phyloP scores from a whole-genome alignment of 768 basidiomycete genomes.

The Coprinopsis sp. region DNA sequence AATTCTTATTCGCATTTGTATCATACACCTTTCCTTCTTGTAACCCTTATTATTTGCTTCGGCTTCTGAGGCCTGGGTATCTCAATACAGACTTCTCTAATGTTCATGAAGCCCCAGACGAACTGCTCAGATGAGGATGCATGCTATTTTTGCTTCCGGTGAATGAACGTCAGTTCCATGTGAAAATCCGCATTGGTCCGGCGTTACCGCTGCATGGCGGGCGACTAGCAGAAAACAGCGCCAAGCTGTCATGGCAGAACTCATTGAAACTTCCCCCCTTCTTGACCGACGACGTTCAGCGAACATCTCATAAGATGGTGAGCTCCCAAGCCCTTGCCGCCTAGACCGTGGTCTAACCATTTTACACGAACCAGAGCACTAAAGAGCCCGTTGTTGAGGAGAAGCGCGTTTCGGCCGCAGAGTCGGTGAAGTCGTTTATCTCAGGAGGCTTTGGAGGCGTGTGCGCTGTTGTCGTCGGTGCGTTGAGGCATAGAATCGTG shows the following conservation, averaged over 20 bases:
- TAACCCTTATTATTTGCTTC: constrained; percentile 1
- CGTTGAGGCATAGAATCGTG: constrained; percentile 28
- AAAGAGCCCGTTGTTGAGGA: constrained; percentile 34
- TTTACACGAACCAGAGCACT: constrained; percentile 22
- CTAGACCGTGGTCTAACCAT: constrained; percentile 1
- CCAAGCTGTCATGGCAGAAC: constrained; percentile 4
- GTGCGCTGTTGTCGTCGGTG: constrained; percentile 85
- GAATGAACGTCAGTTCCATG: background rate
- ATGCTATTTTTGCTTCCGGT: background rate
- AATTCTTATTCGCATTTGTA: constrained; percentile 6
- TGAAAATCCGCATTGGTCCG: constrained; percentile 11
- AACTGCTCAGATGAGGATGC: background rate
- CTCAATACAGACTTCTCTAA: too few relatives aligned
- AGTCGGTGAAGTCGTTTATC: constrained; percentile 77
- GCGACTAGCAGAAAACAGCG: background rate
- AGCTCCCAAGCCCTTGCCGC: background rate
- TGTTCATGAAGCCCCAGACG: too few relatives aligned
- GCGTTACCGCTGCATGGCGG: background rate
- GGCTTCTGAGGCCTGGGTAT: background rate
- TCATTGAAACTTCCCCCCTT: background rate
- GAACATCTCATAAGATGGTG: constrained; percentile 16
- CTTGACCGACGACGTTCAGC: background rate
- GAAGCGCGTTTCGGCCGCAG: constrained; percentile 36
- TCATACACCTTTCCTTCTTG: constrained; percentile 7
- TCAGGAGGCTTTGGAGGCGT: constrained; percentile 92